These are phyloP conservation scores for Xylaria palmicola DNA, from an alignment of 495 filamentous ascomycete species.

Conservation along the genomic window DNA sequence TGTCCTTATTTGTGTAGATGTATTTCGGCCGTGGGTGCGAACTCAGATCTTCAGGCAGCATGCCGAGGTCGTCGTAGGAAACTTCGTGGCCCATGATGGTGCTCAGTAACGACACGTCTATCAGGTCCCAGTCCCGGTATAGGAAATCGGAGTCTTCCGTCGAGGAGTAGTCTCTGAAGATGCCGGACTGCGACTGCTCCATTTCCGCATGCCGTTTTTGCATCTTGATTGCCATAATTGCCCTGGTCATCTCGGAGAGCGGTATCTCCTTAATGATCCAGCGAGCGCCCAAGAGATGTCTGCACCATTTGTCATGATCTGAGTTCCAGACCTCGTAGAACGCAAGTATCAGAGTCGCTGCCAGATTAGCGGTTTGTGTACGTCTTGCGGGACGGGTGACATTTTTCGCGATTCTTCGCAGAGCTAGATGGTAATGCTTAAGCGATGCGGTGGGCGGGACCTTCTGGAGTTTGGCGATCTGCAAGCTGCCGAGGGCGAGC, in stretches of 20 bases:
- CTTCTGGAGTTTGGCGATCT: constrained; percentile 80
- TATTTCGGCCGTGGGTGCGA: constrained; percentile 24
- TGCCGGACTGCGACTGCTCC: constrained; percentile 23
- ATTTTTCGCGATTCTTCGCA: constrained; percentile 72
- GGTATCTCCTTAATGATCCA: constrained; percentile 83
- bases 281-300: constrained; percentile 80
- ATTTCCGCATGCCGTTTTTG: constrained; percentile 34
- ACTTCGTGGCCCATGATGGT: constrained; percentile 38
- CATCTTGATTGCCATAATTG: constrained; percentile 60
- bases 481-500: constrained; percentile 81
- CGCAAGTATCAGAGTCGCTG: constrained; percentile 81
- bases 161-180: constrained; percentile 23
- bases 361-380: constrained; percentile 77
- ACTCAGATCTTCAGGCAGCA: constrained; percentile 28
- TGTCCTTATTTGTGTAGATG: constrained; percentile 64
- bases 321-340: constrained; percentile 95
- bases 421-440: constrained; percentile 87
- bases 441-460: constrained; percentile 72
- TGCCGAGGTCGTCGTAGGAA: constrained; percentile 33
- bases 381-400: constrained; percentile 70
- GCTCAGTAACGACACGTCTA: constrained; percentile 39
- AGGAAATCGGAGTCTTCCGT: constrained; percentile 26
- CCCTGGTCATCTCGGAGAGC: constrained; percentile 65
- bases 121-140: constrained; percentile 31
- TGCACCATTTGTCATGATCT: constrained; percentile 94